A percentile compares a stretch with the other conserved stretches of the same genome.
Evolutionary conservation across 2,329 filamentous ascomycete species (phyloP).

Genomic region (Apiospora koreana): DNA sequence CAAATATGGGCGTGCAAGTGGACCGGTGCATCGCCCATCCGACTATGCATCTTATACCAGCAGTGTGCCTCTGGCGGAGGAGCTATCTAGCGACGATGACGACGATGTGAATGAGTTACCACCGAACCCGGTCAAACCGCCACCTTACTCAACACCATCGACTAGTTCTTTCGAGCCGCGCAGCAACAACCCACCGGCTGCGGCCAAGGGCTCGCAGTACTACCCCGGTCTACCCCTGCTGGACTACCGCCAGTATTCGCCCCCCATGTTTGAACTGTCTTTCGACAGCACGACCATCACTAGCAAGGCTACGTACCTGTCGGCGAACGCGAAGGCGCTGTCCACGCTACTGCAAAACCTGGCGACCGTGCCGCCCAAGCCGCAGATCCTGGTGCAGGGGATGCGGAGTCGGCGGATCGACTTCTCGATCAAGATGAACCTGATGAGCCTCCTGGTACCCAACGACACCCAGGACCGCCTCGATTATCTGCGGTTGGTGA

Average conservation of each 20-base stretch:
- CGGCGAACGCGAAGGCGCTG: constrained; percentile 45
- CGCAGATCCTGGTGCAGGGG: constrained; percentile 51
- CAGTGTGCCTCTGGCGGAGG: not conserved
- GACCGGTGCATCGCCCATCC: not conserved
- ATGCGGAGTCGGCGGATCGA: constrained; percentile 45
- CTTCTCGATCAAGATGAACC: constrained; percentile 56
- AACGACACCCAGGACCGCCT: constrained; percentile 45
- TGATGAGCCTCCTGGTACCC: constrained; percentile 54
- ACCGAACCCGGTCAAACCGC: constrained; percentile 12
- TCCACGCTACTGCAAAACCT: constrained; percentile 48
- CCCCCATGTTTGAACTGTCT: constrained; percentile 53
- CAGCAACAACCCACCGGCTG: constrained; percentile 11
- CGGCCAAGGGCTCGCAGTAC: constrained; percentile 31
- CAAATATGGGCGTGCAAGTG: not conserved
- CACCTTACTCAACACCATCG: constrained; percentile 33
- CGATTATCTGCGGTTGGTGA: constrained; percentile 56
- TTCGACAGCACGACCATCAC: constrained; percentile 48
- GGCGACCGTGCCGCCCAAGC: constrained; percentile 56
- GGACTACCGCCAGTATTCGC: constrained; percentile 55
- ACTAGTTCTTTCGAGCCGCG: constrained; percentile 19
- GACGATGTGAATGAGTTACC: not conserved
- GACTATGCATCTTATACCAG: not conserved
- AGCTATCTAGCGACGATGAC: not conserved
- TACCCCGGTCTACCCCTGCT: constrained; percentile 50
- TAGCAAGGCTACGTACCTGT: constrained; percentile 50